Evolutionary conservation across 352 stramenopile species (phyloP).

Genomic region (Pythium phragmiticola): DNA sequence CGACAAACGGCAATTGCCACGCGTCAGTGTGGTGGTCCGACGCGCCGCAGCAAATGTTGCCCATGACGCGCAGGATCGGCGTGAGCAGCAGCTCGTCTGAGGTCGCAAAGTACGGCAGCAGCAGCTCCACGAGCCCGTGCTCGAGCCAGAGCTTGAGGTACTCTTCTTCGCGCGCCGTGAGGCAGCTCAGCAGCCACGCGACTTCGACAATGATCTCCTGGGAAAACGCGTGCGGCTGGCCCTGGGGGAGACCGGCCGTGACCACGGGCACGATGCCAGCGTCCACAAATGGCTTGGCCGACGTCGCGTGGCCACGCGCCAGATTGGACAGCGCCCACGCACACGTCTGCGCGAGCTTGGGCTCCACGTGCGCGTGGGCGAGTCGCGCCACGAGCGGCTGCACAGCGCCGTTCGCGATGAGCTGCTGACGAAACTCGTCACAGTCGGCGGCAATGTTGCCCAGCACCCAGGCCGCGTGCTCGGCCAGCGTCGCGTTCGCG

Average conservation of each 20-base stretch:
- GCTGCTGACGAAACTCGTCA: constrained; percentile 78
- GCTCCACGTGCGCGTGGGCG: constrained; percentile 17
- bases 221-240: constrained; percentile 31
- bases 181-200: constrained; percentile 84
- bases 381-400: constrained; percentile 50
- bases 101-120: constrained; percentile 63
- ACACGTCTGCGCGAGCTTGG: constrained; percentile 47
- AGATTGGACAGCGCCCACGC: constrained; percentile 86
- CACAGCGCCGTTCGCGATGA: constrained; percentile 65
- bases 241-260: constrained; percentile 36
- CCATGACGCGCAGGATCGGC: constrained; percentile 72
- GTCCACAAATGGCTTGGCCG: constrained; percentile 75
- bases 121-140: constrained; percentile 42
- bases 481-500: constrained; percentile 54
- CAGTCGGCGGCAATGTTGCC: constrained; percentile 87
- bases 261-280: constrained; percentile 59
- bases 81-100: constrained; percentile 66
- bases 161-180: constrained; percentile 79
- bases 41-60: constrained; percentile 75
- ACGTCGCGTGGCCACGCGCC: constrained; percentile 70
- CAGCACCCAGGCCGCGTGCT: constrained; percentile 78
- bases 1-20: constrained; percentile 67
- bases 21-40: constrained; percentile 69
- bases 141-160: constrained; percentile 69
- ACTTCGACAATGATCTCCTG: constrained; percentile 72